Conservation (phyloP, 768 basidiomycete species). For the Tulasnella sp. region DNA sequence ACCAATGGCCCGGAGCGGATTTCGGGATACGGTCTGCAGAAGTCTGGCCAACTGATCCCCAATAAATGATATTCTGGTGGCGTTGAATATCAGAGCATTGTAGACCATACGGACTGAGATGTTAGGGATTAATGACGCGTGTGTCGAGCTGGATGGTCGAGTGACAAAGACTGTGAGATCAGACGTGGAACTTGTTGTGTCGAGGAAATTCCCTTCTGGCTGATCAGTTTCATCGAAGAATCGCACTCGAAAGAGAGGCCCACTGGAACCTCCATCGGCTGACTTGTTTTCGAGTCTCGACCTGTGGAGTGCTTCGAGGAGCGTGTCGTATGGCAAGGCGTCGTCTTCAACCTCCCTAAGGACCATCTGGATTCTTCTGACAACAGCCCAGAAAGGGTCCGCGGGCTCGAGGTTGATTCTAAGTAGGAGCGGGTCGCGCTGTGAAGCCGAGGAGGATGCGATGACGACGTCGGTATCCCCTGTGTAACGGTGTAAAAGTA, state of each 20-base stretch:
- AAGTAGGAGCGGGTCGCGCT: conserved; percentile 71
- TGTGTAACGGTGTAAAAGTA: conserved; percentile 87
- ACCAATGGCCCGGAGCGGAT: conserved; percentile 62
- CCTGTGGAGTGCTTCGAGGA: conserved; percentile 57
- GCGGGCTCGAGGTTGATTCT: conserved; percentile 71
- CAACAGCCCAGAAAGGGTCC: conserved; percentile 83
- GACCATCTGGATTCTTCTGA: conserved; percentile 72
- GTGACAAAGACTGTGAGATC: conserved; percentile 88
- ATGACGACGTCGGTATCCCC: conserved; percentile 91
- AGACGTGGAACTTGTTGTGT: conserved; percentile 73
- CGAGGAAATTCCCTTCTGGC: conserved; percentile 61
- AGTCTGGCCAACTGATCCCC: conserved; percentile 79
- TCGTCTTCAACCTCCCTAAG: conserved; percentile 77
- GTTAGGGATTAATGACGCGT: conserved; percentile 58
- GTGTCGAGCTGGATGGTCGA: conserved; percentile 53
- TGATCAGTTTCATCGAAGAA: conserved; percentile 89
- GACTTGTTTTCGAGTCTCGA: conserved; percentile 44
- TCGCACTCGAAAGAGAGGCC: conserved; percentile 82
- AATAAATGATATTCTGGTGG: conserved; percentile 61
- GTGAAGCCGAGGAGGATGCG: conserved; percentile 70
- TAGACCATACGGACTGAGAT: conserved; percentile 79
- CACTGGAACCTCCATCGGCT: conserved; percentile 33
- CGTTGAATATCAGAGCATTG: conserved; percentile 89
- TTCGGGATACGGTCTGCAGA: conserved; percentile 55
- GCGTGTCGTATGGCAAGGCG: conserved; percentile 65